phyloP scores from a whole-genome alignment of 371 early-diverging fungal genomes.

The Parasitella parasitica region DNA sequence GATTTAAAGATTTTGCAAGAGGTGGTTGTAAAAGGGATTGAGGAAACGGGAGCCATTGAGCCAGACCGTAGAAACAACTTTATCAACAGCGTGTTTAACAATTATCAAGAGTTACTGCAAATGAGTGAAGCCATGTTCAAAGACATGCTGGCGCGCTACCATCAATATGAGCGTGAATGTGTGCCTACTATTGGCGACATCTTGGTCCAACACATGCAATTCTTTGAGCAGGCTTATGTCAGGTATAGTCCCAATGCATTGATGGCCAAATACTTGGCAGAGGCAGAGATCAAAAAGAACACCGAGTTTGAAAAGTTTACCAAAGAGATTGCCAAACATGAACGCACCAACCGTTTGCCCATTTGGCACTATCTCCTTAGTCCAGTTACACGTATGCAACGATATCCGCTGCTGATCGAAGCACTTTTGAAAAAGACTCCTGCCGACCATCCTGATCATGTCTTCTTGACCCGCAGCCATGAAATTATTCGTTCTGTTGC shows the following conservation, averaged over 20 bases:
- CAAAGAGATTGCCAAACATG: conserved; percentile 57
- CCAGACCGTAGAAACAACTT: conserved; percentile 59
- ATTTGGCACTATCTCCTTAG: conserved; percentile 53
- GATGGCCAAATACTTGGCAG: conserved; percentile 80
- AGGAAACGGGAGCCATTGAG: conserved; percentile 46
- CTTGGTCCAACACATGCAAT: conserved; percentile 69
- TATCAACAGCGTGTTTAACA: conserved; percentile 79
- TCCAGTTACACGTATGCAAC: conserved; percentile 88
- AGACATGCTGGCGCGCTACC: conserved; percentile 61
- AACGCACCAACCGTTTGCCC: conserved; percentile 67
- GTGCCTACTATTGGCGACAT: conserved; percentile 88
- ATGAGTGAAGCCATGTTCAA: conserved; percentile 74
- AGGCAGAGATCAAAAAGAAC: conserved; percentile 70
- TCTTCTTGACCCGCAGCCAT: conserved; percentile 73
- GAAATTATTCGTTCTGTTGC: conserved; percentile 50
- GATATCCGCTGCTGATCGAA: conserved; percentile 86
- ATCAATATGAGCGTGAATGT: conserved; percentile 64
- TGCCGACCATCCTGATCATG: conserved; percentile 77
- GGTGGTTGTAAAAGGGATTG: conserved; percentile 30
- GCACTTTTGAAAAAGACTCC: conserved; percentile 86
- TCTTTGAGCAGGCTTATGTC: conserved; percentile 80
- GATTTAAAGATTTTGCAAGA: conserved; percentile 52
- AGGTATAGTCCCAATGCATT: conserved; percentile 86
- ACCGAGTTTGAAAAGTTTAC: conserved; percentile 71
- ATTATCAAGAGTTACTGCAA: conserved; percentile 71